Percentiles rank a stretch among this genome's conserved stretches.
Conservation (phyloP, 495 filamentous ascomycete species). For the Apodospora peruviana region DNA sequence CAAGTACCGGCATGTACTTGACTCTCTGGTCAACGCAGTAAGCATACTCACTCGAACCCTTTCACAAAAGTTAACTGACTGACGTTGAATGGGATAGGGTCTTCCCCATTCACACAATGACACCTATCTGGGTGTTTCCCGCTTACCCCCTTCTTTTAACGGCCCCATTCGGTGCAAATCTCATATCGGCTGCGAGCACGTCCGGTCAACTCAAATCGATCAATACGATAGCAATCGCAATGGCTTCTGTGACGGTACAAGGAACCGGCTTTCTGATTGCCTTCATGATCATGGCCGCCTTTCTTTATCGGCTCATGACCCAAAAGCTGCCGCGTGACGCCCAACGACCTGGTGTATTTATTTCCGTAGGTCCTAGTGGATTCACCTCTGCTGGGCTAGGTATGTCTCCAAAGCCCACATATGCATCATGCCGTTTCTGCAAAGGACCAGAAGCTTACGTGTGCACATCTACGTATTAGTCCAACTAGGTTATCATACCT, state of each 20-base stretch:
- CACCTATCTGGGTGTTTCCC: conserved; percentile 87
- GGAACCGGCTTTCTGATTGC: conserved; percentile 82
- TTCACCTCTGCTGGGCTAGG: conserved; percentile 70
- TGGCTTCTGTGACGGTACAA: conserved; percentile 68
- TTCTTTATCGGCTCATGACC: conserved; percentile 85
- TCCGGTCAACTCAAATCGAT: conserved; percentile 30
- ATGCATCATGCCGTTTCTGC: conserved; percentile 1
- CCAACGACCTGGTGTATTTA: conserved; percentile 76
- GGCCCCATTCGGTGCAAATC: conserved; percentile 65
- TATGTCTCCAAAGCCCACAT: conserved; percentile 4
- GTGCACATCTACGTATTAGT: too few relatives aligned
- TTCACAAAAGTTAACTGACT: too few relatives aligned
- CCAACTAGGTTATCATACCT: conserved; percentile 35
- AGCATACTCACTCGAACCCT: too few relatives aligned
- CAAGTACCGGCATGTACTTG: conserved; percentile 67
- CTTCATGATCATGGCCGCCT: conserved; percentile 80
- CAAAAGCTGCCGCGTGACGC: conserved; percentile 78
- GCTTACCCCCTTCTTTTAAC: conserved; percentile 80
- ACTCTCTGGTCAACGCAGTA: conserved; percentile 59
- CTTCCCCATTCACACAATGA: conserved; percentile 84
- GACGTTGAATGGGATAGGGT: too few relatives aligned
- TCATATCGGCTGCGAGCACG: conserved; percentile 45
- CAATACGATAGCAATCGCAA: conserved; percentile 57
- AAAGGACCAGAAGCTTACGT: too few relatives aligned
- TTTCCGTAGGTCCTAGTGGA: conserved; percentile 70